Conservation (phyloP, 768 basidiomycete genomes). For the Hypholoma sublateritium region DNA sequence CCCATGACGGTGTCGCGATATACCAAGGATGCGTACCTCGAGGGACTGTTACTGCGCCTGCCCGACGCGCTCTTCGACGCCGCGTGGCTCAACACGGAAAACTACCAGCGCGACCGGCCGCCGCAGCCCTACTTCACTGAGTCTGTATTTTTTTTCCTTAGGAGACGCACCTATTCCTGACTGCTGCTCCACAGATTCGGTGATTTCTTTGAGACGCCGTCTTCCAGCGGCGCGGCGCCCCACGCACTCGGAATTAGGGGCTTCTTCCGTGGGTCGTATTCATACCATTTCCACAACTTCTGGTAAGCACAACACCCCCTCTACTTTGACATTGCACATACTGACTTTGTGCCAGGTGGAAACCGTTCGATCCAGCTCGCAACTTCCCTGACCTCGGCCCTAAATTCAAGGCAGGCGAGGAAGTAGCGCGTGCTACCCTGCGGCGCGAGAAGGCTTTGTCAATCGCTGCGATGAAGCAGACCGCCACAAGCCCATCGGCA, state of each 20-base stretch:
- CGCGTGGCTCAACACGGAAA: slow-evolving; percentile 92
- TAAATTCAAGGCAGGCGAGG: slow-evolving; percentile 75
- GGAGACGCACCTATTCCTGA: background rate
- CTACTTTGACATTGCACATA: background rate
- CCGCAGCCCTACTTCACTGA: slow-evolving; percentile 90
- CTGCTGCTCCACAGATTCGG: slow-evolving; percentile 53
- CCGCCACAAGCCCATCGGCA: slow-evolving; percentile 9
- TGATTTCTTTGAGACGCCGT: slow-evolving; percentile 80
- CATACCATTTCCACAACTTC: slow-evolving; percentile 94
- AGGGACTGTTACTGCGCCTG: slow-evolving; percentile 72
- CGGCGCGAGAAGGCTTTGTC: slow-evolving; percentile 27
- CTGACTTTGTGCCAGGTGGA: slow-evolving; percentile 65
- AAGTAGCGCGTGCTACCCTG: slow-evolving; percentile 49
- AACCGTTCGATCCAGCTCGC: slow-evolving; percentile 83
- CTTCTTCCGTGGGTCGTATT: slow-evolving; percentile 92
- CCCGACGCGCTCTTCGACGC: slow-evolving; percentile 94
- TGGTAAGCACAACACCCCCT: slow-evolving; percentile 55
- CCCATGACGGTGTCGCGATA: slow-evolving; percentile 90
- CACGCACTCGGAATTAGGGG: slow-evolving; percentile 85
- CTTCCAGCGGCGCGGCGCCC: slow-evolving; percentile 70
- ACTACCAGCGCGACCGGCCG: slow-evolving; percentile 86
- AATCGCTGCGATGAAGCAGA: slow-evolving; percentile 17
- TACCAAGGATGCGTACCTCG: slow-evolving; percentile 78
- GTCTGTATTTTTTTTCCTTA: slow-evolving; percentile 41
- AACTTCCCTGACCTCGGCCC: slow-evolving; percentile 91